phyloP scores from a whole-genome alignment of 176 grass and related monocot genomes.

The Oryza glaberrima region DNA sequence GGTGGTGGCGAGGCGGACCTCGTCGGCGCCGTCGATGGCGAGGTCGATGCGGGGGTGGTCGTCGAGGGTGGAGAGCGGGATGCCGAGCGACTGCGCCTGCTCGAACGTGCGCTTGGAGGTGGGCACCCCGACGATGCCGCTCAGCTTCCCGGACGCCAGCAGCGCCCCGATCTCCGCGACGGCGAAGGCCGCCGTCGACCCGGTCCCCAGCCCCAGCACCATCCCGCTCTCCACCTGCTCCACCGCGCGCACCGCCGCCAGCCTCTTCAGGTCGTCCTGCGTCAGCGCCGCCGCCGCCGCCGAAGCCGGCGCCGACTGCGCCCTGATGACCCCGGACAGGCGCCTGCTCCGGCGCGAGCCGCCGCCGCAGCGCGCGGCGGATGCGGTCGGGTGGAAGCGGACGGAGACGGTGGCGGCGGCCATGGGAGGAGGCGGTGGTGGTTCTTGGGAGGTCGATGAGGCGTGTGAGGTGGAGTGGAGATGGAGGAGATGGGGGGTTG shows the following conservation, averaged over 20 bases:
- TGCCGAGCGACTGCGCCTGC: slow-evolving; percentile 86
- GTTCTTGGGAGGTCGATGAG: slow-evolving; percentile 27
- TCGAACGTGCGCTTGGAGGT: slow-evolving; percentile 95
- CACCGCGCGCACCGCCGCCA: slow-evolving; percentile 89
- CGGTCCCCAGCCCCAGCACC: slow-evolving; percentile 95
- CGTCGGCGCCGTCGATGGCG: slow-evolving; percentile 94
- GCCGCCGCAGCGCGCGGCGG: slow-evolving; percentile 17
- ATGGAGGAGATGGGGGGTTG: slow-evolving; percentile 29
- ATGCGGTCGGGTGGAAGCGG: slow-evolving; percentile 37
- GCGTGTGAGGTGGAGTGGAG: slow-evolving; percentile 3
- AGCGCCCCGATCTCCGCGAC: slow-evolving; percentile 90
- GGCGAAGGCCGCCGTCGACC: slow-evolving; percentile 94
- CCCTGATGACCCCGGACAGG: slow-evolving; percentile 37
- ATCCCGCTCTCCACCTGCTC: slow-evolving; percentile 91
- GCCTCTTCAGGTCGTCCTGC: slow-evolving; percentile 93
- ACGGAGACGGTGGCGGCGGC: slow-evolving; percentile 41
- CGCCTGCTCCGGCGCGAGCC: slow-evolving; percentile 10
- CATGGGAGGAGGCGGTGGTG: slow-evolving; percentile 35
- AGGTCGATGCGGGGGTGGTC: slow-evolving; percentile 88
- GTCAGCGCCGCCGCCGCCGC: slow-evolving; percentile 55
- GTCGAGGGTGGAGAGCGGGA: slow-evolving; percentile 92
- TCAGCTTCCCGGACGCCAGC: slow-evolving; percentile 71
- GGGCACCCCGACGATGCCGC: slow-evolving; percentile 81
- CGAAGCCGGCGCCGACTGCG: slow-evolving; percentile 52
- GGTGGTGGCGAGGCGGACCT: slow-evolving; percentile 47